Conservation (phyloP, 2,329 filamentous ascomycete genomes). For the Lithohypha guttulata region DNA sequence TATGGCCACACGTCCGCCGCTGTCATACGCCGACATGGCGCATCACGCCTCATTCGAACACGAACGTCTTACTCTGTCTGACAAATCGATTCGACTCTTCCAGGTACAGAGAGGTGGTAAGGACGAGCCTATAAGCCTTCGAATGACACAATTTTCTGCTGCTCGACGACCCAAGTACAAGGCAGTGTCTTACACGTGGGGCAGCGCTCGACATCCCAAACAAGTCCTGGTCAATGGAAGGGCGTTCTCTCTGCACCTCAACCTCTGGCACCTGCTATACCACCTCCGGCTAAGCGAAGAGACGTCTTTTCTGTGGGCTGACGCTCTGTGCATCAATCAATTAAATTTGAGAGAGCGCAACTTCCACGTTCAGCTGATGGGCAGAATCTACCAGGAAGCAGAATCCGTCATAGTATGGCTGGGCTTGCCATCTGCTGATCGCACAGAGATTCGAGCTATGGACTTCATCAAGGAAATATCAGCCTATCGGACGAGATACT, state of each 20-base stretch:
- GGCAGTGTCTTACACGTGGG: constrained; percentile 22
- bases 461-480: constrained; percentile 17
- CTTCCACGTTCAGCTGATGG: constrained; percentile 20
- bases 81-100: constrained; percentile 18
- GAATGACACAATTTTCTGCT: constrained; percentile 20
- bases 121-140: constrained; percentile 14
- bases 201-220: constrained; percentile 10
- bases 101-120: constrained; percentile 14
- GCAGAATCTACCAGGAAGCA: constrained; percentile 18
- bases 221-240: constrained; percentile 19
- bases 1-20: constrained; percentile 1
- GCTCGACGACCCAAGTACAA: constrained; percentile 16
- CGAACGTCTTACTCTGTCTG: constrained; percentile 16
- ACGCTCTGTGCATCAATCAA: constrained; percentile 21
- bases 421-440: constrained; percentile 20
- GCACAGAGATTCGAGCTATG: constrained; percentile 16
- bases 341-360: constrained; percentile 19
- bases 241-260: constrained; percentile 14
- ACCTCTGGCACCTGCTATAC: constrained; percentile 17
- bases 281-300: constrained; percentile 17
- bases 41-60: constrained; percentile 15
- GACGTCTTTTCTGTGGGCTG: constrained; percentile 16
- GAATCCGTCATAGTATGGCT: constrained; percentile 18
- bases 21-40: constrained; percentile 7
- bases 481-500: neutral